Evolutionary conservation across 176 grass and related monocot species (phyloP), one percentile per base, ranked within the genome.

Genomic region (Chrysopogon serrulatus): DNA sequence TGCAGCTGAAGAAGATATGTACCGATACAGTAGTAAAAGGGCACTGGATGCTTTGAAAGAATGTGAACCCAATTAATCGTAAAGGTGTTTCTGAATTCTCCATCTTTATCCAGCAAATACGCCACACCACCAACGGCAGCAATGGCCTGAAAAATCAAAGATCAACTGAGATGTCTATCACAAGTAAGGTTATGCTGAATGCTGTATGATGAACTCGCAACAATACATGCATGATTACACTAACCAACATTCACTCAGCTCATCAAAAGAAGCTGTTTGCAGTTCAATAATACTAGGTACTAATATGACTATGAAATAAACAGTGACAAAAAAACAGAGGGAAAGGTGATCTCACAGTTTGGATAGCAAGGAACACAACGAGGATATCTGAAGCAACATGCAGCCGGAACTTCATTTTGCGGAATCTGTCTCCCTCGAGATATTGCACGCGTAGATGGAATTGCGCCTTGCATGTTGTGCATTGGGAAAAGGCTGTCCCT

Each of bases 11-110:
- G 27, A 13, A 78, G 85, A 19, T 65, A 44, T 21, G 28, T 77
- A 96, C 94, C 94, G 72, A 85, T 83, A 71, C 94, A 96, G 76
- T 96, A 96, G 72, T 96, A 96, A 76, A 96, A 96, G 71, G 94
- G 91, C 32, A 96, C 63, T 2, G 88, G 94, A 87, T 96, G 94
- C 80, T 93, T 96, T 34, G 94, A 91, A 32, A 96, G 86, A 77
- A 93, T 72, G 33, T 31, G 94, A 48, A 87, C 84, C 94, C 88
- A 96, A 79, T 84, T 85, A 88, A 83, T 86, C 61, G 43, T 82
- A 87, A 96, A 96, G 24, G 84, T 93, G 54, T 93, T 91, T 30
- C 94, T 90, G 73, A 96, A 91, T 27, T 74, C 57, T 54, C 86
- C 94, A 31, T 93, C 80, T 87, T 42, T 90, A 79, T 96, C 94